A percentile compares a stretch with the other conserved stretches of the same genome.
phyloP scores from a whole-genome alignment of 768 basidiomycete genomes.

The Suillus variegatus region DNA sequence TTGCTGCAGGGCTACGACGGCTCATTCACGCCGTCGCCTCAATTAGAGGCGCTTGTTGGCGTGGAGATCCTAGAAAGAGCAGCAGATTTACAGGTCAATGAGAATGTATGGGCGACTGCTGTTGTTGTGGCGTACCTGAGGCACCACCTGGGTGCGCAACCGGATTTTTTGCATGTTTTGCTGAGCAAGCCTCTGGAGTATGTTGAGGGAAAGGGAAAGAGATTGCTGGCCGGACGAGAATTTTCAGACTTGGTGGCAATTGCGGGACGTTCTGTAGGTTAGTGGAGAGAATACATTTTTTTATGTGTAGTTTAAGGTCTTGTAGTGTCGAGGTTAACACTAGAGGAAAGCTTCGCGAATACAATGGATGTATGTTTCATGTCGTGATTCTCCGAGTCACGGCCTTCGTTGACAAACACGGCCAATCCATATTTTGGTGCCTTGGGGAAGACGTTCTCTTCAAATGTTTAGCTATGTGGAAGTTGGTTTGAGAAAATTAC shows the following conservation, averaged over 20 bases:
- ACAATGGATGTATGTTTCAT: too few species aligned
- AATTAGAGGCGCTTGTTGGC: conserved; percentile 40
- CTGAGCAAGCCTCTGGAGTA: conserved; percentile 43
- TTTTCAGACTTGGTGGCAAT: conserved; percentile 1
- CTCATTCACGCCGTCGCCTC: conserved; percentile 39
- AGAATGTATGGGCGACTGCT: conserved; percentile 50
- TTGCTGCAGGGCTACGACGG: conserved; percentile 47
- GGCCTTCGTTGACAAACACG: too few species aligned
- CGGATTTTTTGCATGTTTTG: conserved; percentile 45
- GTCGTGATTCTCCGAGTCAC: too few species aligned
- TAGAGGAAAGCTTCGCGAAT: too few species aligned
- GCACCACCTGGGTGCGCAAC: conserved; percentile 35
- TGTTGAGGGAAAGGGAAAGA: conserved; percentile 22
- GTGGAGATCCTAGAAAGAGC: conserved; percentile 30
- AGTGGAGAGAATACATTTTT: not conserved
- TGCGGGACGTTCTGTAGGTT: not conserved
- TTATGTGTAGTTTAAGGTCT: not conserved
- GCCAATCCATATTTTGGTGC: too few species aligned
- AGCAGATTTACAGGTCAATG: conserved; percentile 28
- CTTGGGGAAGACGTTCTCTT: too few species aligned
- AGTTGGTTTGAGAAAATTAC: too few species aligned
- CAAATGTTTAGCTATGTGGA: too few species aligned
- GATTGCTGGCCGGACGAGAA: conserved; percentile 7
- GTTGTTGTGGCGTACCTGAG: conserved; percentile 48
- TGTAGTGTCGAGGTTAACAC: not conserved